These are phyloP conservation scores for Leishmania guyanensis DNA, from an alignment of 208 protist genomes.

Conservation along the genomic window DNA sequence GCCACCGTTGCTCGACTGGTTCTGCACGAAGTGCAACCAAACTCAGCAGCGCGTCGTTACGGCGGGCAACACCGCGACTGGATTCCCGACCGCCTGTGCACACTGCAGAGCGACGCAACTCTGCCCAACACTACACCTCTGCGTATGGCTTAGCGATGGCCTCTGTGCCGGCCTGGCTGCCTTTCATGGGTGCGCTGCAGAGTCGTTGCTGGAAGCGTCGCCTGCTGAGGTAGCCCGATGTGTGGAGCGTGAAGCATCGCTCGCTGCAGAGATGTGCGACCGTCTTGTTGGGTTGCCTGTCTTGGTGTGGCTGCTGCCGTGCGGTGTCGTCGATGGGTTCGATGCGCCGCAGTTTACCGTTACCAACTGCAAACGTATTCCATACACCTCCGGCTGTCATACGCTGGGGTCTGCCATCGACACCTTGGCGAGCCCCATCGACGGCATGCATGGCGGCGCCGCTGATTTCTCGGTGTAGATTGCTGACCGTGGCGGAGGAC, in stretches of 20 bases:
- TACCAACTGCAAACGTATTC: conserved; percentile 41
- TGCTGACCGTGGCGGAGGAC: background rate
- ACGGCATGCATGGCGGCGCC: background rate
- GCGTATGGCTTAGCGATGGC: conserved; percentile 51
- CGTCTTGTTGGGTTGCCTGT: conserved; percentile 49
- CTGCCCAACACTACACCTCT: conserved; percentile 26
- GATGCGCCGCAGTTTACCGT: conserved; percentile 27
- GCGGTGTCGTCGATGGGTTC: background rate
- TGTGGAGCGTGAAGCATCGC: background rate
- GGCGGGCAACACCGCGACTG: background rate
- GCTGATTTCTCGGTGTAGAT: background rate
- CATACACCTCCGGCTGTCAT: conserved; percentile 35
- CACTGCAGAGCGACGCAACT: conserved; percentile 29
- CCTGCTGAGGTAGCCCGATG: conserved; percentile 9
- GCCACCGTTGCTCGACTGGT: conserved; percentile 14
- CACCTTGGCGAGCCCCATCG: background rate
- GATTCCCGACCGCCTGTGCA: conserved; percentile 20
- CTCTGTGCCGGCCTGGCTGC: conserved; percentile 24
- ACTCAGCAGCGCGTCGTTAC: background rate
- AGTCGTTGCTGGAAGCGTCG: conserved; percentile 39
- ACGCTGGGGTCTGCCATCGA: conserved; percentile 44
- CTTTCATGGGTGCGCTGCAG: conserved; percentile 29
- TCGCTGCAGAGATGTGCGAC: background rate
- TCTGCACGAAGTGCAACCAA: conserved; percentile 9
- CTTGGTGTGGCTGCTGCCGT: conserved; percentile 47